Percentiles rank a stretch among this genome's conserved stretches.
Evolutionary conservation across 2,329 filamentous ascomycete genomes (phyloP).

Genomic region (Botrytis pseudocinerea): DNA sequence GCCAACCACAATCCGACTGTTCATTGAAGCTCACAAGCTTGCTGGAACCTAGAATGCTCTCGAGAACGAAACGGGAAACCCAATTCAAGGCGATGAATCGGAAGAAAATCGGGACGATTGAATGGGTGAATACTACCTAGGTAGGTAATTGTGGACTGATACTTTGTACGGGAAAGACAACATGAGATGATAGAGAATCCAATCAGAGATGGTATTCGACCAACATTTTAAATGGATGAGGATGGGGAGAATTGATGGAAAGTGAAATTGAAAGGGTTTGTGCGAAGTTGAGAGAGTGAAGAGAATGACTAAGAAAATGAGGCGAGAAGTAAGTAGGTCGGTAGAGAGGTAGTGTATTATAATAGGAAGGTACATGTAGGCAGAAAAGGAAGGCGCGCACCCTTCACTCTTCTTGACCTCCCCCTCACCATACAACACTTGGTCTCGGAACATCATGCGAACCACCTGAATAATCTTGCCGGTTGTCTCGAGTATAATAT

Average conservation of each 20-base stretch:
- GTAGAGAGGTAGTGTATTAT: not conserved
- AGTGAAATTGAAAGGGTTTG: not conserved
- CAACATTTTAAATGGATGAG: not conserved
- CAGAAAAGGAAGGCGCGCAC: not conserved
- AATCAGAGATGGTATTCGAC: not conserved
- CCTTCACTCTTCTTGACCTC: not conserved
- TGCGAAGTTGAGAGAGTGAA: too few relatives aligned
- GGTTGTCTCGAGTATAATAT: not conserved
- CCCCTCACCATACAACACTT: not conserved
- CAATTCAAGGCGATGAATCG: not conserved
- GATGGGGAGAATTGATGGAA: not conserved
- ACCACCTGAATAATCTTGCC: not conserved
- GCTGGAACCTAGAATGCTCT: not conserved
- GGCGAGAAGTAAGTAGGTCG: not conserved
- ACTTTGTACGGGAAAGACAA: not conserved
- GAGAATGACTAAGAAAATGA: conserved; percentile 3
- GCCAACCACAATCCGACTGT: not conserved
- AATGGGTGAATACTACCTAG: not conserved
- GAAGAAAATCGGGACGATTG: not conserved
- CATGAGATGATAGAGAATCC: not conserved
- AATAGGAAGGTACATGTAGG: not conserved
- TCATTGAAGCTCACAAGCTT: not conserved
- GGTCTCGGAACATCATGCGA: not conserved
- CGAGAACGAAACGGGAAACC: too few relatives aligned
- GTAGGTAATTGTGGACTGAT: not conserved